phyloP scores from a whole-genome alignment of 345 rosid genomes.

The Gossypium ekmanianum region DNA sequence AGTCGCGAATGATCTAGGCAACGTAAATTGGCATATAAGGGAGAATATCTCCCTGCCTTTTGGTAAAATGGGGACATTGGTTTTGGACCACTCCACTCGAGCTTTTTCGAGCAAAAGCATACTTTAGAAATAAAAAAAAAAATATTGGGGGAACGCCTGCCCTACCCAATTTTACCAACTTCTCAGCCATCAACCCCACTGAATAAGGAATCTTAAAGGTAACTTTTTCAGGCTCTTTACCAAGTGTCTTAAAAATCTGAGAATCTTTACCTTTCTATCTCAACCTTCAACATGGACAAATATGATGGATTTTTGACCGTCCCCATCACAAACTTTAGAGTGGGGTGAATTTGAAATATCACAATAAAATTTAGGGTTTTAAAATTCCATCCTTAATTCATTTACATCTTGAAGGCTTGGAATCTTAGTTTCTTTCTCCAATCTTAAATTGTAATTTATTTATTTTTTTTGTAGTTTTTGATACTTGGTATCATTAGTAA shows the following conservation, averaged over 20 bases:
- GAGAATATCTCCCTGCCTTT: not conserved
- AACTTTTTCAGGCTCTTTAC: not conserved
- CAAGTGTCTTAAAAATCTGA: not conserved
- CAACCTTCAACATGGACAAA: not conserved
- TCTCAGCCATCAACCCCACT: no score
- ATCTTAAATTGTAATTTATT: no score
- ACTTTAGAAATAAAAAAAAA: not conserved
- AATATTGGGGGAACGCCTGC: not conserved
- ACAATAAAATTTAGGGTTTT: not conserved
- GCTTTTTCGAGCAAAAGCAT: not conserved
- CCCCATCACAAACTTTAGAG: not conserved
- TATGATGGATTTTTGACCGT: not conserved
- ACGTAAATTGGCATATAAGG: not conserved
- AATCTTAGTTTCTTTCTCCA: no score
- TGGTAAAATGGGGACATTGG: not conserved
- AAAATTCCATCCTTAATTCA: no score
- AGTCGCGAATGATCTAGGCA: no score
- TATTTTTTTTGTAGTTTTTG: no score
- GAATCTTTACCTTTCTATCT: not conserved
- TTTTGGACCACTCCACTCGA: conserved; percentile 9
- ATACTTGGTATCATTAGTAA: no score
- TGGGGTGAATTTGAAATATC: not conserved
- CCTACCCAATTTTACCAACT: not conserved
- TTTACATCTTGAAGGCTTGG: no score
- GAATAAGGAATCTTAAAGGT: conserved; percentile 6